Evolutionary conservation across 805 yeast genomes (phyloP).

Genomic region (Myxozyma neglecta): DNA sequence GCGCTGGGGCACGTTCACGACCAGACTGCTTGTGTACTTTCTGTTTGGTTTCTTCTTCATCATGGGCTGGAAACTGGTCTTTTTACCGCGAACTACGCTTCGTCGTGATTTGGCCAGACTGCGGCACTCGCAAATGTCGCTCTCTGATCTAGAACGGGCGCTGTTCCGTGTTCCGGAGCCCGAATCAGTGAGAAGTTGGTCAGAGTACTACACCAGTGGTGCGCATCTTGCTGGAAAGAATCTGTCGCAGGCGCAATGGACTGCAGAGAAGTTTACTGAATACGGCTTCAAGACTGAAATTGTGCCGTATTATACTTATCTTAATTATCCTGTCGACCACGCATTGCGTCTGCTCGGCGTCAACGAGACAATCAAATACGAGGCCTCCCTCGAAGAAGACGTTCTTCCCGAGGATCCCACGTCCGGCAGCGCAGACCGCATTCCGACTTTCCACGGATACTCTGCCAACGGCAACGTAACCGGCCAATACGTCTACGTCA

Average conservation of each 20-base stretch:
- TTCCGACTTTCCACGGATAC: slow-evolving; percentile 76
- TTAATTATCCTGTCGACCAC: slow-evolving; percentile 63
- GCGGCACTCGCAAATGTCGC: slow-evolving; percentile 64
- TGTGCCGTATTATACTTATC: slow-evolving; percentile 60
- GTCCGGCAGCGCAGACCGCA: slow-evolving; percentile 47
- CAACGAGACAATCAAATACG: slow-evolving; percentile 43
- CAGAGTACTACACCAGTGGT: slow-evolving; percentile 40
- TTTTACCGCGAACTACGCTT: slow-evolving; percentile 81
- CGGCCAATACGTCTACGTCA: slow-evolving; percentile 62
- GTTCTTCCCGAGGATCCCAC: slow-evolving; percentile 54
- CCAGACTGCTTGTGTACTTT: slow-evolving; percentile 49
- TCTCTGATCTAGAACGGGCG: slow-evolving; percentile 66
- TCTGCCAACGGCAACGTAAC: slow-evolving; percentile 76
- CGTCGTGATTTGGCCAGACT: slow-evolving; percentile 76
- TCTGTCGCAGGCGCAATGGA: slow-evolving; percentile 51
- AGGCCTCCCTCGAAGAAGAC: slow-evolving; percentile 58
- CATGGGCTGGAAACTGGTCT: slow-evolving; percentile 61
- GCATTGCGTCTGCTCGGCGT: slow-evolving; percentile 48
- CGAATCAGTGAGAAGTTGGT: slow-evolving; percentile 51
- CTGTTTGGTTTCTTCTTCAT: slow-evolving; percentile 54
- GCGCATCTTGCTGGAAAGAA: slow-evolving; percentile 44
- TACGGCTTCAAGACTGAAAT: slow-evolving; percentile 57
- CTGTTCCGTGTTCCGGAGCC: slow-evolving; percentile 48
- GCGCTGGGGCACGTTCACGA: slow-evolving; percentile 31
- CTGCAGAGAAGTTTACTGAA: slow-evolving; percentile 56